Percentiles rank a stretch among this genome's conserved stretches.
phyloP scores from a whole-genome alignment of 148 eudicot genomes.

The Simmondsia chinensis region DNA sequence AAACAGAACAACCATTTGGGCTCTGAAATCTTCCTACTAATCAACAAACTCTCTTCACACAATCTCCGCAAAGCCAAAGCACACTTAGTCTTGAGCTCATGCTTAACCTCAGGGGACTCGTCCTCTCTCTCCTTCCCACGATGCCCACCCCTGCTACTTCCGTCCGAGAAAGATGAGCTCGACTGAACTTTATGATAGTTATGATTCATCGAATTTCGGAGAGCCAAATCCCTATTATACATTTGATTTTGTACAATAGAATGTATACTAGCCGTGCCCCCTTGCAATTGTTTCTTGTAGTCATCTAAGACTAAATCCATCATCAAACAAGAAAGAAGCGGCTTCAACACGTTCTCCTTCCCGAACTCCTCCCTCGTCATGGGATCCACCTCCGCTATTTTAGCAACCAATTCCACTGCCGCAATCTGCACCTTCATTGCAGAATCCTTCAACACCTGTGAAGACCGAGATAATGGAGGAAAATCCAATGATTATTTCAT shows the following conservation, averaged over 20 bases:
- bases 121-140: constrained; percentile 37
- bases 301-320: constrained; percentile 49
- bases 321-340: constrained; percentile 45
- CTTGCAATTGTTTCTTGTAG: constrained; percentile 14
- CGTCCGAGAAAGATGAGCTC: constrained; percentile 32
- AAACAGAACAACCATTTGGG: constrained; percentile 64
- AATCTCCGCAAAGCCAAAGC: constrained; percentile 58
- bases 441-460: constrained; percentile 47
- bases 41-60: constrained; percentile 42
- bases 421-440: constrained; percentile 44
- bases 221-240: constrained; percentile 49
- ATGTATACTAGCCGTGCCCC: constrained; percentile 37
- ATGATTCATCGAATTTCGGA: no score
- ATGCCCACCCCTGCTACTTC: constrained; percentile 17
- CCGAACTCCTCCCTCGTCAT: constrained; percentile 66
- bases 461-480: no score
- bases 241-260: constrained; percentile 58
- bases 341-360: constrained; percentile 55
- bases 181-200: constrained; percentile 18
- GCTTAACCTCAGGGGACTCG: constrained; percentile 46
- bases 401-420: constrained; percentile 51
- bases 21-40: constrained; percentile 69
- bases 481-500: no score
- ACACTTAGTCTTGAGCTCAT: constrained; percentile 38
- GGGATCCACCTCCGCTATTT: constrained; percentile 44